These are phyloP conservation scores for Cyclotella sp. DNA, from an alignment of 108 stramenopile genomes.

Conservation along the genomic window DNA sequence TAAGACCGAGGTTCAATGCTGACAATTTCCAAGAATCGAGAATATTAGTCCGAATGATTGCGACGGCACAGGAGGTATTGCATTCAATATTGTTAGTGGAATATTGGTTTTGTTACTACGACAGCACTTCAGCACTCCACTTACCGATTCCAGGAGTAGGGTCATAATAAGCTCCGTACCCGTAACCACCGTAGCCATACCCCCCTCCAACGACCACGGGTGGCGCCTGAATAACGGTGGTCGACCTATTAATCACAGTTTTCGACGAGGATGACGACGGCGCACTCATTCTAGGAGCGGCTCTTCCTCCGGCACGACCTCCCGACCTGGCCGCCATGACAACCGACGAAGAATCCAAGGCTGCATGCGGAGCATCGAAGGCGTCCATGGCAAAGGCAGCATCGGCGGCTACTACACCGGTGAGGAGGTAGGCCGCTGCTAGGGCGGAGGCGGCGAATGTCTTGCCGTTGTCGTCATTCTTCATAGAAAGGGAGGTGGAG, in stretches of 20 bases:
- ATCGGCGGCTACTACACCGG: constrained; percentile 31
- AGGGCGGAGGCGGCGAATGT: constrained; percentile 47
- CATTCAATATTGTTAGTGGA: no score
- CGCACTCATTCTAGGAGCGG: constrained; percentile 24
- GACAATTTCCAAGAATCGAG: background rate
- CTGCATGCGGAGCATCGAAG: background rate
- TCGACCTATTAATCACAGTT: constrained; percentile 35
- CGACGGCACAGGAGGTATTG: no score
- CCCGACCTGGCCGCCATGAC: constrained; percentile 41
- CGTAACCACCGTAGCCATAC: constrained; percentile 38
- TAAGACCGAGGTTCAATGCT: constrained; percentile 43
- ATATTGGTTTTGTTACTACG: no score
- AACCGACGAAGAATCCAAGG: constrained; percentile 32
- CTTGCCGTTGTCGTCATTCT: constrained; percentile 24
- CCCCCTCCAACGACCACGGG: constrained; percentile 45
- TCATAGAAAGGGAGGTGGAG: background rate
- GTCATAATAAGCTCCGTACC: constrained; percentile 39
- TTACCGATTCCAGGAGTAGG: constrained; percentile 46
- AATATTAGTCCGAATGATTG: no score
- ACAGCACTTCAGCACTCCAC: background rate
- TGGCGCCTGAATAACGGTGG: constrained; percentile 29
- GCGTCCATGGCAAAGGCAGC: constrained; percentile 38
- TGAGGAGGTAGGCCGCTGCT: constrained; percentile 44
- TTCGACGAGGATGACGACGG: constrained; percentile 10
- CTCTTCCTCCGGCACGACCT: constrained; percentile 49